Evolutionary conservation across 2,329 filamentous ascomycete species (phyloP).

Genomic region (Kalmusia sp.): DNA sequence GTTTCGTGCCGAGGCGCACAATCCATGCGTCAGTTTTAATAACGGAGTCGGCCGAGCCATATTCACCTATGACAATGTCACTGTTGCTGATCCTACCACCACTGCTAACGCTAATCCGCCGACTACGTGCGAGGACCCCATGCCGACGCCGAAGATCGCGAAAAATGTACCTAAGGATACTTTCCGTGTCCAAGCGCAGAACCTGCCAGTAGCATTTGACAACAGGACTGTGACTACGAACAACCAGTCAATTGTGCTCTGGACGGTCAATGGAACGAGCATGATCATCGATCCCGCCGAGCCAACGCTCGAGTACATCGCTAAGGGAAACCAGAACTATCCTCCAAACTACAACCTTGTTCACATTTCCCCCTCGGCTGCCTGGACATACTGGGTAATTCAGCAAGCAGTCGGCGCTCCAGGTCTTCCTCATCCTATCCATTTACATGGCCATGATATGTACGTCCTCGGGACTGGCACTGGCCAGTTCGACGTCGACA

Average conservation of each 20-base stretch:
- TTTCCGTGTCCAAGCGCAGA: constrained; percentile 32
- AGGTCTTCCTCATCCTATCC: constrained; percentile 31
- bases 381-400: constrained; percentile 57
- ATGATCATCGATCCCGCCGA: constrained; percentile 56
- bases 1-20: constrained; percentile 39
- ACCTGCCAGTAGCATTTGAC: constrained; percentile 37
- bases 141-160: constrained; percentile 41
- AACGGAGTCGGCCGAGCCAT: constrained; percentile 44
- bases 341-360: constrained; percentile 52
- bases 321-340: constrained; percentile 50
- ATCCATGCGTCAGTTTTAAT: constrained; percentile 29
- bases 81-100: constrained; percentile 45
- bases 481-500: constrained; percentile 20
- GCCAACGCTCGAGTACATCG: constrained; percentile 55
- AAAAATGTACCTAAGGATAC: constrained; percentile 41
- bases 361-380: constrained; percentile 42
- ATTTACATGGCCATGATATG: constrained; percentile 39
- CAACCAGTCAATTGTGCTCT: constrained; percentile 35
- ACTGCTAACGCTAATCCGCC: constrained; percentile 29
- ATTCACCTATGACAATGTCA: constrained; percentile 45
- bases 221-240: constrained; percentile 28
- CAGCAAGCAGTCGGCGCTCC: constrained; percentile 47
- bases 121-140: constrained; percentile 45
- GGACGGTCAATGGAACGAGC: constrained; percentile 53
- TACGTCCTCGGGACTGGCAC: constrained; percentile 43